Evolutionary conservation across 306 rosid species (phyloP).

Genomic region (Fagus sylvatica): DNA sequence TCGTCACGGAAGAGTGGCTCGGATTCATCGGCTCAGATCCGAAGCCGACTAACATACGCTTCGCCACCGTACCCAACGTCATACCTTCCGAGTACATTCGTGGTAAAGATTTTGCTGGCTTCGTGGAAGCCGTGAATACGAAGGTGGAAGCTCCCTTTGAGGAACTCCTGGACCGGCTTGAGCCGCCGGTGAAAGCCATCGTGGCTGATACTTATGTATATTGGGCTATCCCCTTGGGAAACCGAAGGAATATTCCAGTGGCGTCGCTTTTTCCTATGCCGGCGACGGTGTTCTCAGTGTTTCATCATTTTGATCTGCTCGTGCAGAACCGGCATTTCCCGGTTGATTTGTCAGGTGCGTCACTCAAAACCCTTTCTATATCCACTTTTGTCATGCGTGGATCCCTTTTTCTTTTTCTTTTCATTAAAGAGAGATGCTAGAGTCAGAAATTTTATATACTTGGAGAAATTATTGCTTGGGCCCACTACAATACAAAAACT

Average conservation of each 20-base stretch:
- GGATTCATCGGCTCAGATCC: constrained; percentile 33
- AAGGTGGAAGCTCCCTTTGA: constrained; percentile 42
- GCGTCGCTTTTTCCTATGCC: constrained; percentile 46
- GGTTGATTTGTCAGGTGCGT: constrained; percentile 29
- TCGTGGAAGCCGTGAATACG: constrained; percentile 25
- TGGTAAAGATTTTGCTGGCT: constrained; percentile 11
- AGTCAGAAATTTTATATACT: no score
- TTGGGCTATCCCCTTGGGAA: constrained; percentile 36
- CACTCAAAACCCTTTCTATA: no score
- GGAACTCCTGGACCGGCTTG: constrained; percentile 25
- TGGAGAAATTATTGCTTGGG: no score
- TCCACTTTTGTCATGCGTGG: no score
- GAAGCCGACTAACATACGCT: constrained; percentile 17
- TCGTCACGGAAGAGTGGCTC: constrained; percentile 61
- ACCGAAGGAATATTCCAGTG: constrained; percentile 36
- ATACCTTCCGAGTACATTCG: constrained; percentile 40
- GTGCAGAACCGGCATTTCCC: constrained; percentile 34
- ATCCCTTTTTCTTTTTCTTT: no score
- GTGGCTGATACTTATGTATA: constrained; percentile 16
- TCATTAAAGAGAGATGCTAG: no score
- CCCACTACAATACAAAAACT: no score
- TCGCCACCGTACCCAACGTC: constrained; percentile 35
- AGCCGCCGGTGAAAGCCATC: constrained; percentile 15
- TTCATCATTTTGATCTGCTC: constrained; percentile 23
- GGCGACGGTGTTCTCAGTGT: constrained; percentile 21